Evolutionary conservation across 768 basidiomycete species (phyloP), one percentile per base, ranked within the genome.

Genomic region (Leccinellum albellum): DNA sequence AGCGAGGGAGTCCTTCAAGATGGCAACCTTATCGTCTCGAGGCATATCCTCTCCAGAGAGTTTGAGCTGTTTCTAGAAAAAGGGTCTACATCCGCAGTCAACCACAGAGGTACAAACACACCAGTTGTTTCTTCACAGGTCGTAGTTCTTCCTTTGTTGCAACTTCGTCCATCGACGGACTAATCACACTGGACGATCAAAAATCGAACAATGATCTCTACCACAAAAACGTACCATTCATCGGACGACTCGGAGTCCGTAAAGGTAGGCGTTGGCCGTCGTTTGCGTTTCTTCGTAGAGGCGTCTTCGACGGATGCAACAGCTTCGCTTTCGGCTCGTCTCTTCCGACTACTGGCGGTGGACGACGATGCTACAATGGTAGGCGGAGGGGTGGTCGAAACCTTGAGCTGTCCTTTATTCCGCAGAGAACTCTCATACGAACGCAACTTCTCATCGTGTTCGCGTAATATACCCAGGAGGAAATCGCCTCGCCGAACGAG

Each of bases 401-500:
- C 74, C 75, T 90, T 89, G 64, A 84, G 75, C 63, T 86, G 82
- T 60, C 84, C 84, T 73, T 83, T 86, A 64, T 76, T 85, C 66
- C 86, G 83, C 62, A 91, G 77, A 61, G 87, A 88, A 68, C 81
- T 86, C 78, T 92, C 90, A 68, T 91, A 91, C 70, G 89, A 89
- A 72, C 88, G 88, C 73, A 94, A 76, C 80, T 91, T 92, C 78
- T 94, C 93, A 66, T 91, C 87, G 74, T 93, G 86, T 73, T 95
- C 94, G 51, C 86, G 85, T 65, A 96, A 76, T 61, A 92, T 78
- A 57, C 89, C 78, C 59, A 94, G 78, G 57, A 98, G 82, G 75
- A 94, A 99, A 73, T 98, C 97, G 37, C 95, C 96, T 53, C 97
- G 84, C 51, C 97, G 89, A 42, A 98, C 96, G 49, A 99, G 88